Base-by-base conservation (phyloP, 768 basidiomycete genomes). In the Agrocybe chaxingu region DNA sequence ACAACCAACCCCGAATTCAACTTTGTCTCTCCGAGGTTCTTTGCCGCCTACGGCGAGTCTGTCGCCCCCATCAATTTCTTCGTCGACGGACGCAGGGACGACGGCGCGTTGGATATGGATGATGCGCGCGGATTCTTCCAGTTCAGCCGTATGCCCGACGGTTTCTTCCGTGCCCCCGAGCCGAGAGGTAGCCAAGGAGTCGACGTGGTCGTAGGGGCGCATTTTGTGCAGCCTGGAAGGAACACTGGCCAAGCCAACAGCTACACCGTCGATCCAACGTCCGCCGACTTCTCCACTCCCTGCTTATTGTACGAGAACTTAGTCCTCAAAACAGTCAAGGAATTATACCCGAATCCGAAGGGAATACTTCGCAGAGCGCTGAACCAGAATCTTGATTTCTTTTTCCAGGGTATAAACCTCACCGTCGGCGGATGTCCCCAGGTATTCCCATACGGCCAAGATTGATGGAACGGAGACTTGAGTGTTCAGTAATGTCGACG, bases 61-160 rank as follows among this genome's bases (percentile, higher is more conserved):
- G 52, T 52, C 32, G 54, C 59, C 47, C 60, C 60, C 9, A 37
- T 52, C 50, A 36, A 42, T n/a, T 59, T 62, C 42, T 61, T 62
- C 41, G 53, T 62, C 30, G 61, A 62, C n/a, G 60, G 61, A 32
- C 57, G 61, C 10, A 47, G 49, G 32, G 33, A 36, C 10, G 51
- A 55, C n/a, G 57, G 57, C 11, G 53, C 57, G 32, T 47, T 62
- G 33, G 48, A 53, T 37, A 13, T 59, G 39, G 40, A 45, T 13
- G 51, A 31, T 35, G 61, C 61, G 8, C 58, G 58, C 32, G 50
- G 57, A 8, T 59, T 62, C 50, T 59, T 57, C 52, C 57, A 57
- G 41, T 36, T 56, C 19, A 59, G 54, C 45, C 45, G 46, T 6
- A 48, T 62, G 37, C 60, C 60, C 2, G 18, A 33, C 12, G 51